These are phyloP conservation scores for Heracleum sosnowskyi DNA, from an alignment of 129 eudicot species.

Conservation along the genomic window DNA sequence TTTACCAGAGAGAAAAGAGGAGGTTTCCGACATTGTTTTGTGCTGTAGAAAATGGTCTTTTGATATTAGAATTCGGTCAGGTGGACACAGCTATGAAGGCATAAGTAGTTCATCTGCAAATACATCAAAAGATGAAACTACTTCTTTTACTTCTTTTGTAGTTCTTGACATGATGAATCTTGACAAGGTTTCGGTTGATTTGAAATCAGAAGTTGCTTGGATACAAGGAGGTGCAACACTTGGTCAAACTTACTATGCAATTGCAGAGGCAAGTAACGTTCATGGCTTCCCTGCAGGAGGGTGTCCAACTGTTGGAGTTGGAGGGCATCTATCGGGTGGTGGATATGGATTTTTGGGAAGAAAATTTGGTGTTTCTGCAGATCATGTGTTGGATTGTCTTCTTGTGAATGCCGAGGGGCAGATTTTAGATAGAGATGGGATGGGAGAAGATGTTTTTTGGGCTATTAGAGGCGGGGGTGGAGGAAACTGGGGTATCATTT, in stretches of 20 bases:
- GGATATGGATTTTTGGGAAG: slow-evolving; percentile 67
- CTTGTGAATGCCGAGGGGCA: slow-evolving; percentile 50
- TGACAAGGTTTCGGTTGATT: slow-evolving; percentile 40
- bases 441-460: slow-evolving; percentile 96
- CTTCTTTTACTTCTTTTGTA: slow-evolving; percentile 34
- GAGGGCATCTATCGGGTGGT: slow-evolving; percentile 78
- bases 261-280: slow-evolving; percentile 33
- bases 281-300: slow-evolving; percentile 78
- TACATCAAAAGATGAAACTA: slow-evolving; percentile 23
- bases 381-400: slow-evolving; percentile 60
- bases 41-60: slow-evolving; percentile 31
- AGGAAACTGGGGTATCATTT: slow-evolving; percentile 57
- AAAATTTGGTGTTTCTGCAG: slow-evolving; percentile 73
- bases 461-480: slow-evolving; percentile 91
- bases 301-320: slow-evolving; percentile 70
- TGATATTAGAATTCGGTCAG: slow-evolving; percentile 58
- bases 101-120: slow-evolving; percentile 39
- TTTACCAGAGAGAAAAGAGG: slow-evolving; percentile 50
- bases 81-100: slow-evolving; percentile 88
- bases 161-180: slow-evolving; percentile 60
- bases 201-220: slow-evolving; percentile 48
- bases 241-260: slow-evolving; percentile 51
- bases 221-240: slow-evolving; percentile 83
- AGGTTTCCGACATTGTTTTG: slow-evolving; percentile 28
- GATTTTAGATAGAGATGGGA: slow-evolving; percentile 37